phyloP scores from a whole-genome alignment of 805 yeast genomes.

The Metschnikowia corniflorae region DNA sequence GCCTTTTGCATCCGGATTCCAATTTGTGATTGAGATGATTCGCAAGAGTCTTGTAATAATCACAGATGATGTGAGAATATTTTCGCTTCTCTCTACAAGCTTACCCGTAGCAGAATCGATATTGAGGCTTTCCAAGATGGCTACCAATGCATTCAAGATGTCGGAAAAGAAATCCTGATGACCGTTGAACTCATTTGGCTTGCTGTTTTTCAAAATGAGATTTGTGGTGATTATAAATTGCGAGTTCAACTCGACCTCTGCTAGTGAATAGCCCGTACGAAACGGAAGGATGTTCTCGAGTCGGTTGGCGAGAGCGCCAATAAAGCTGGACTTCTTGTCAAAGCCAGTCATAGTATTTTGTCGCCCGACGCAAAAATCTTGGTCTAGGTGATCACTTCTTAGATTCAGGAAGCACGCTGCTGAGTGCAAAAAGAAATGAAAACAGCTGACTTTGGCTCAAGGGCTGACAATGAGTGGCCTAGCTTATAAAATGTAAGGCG shows the following conservation, averaged over 20 bases:
- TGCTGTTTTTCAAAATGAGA: constrained; percentile 22
- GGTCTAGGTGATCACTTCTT: too few relatives aligned
- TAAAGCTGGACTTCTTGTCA: constrained; percentile 13
- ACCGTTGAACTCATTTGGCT: constrained; percentile 15
- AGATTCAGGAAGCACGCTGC: too few relatives aligned
- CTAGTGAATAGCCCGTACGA: constrained; percentile 35
- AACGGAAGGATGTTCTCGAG: constrained; percentile 36
- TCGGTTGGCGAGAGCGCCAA: constrained; percentile 18
- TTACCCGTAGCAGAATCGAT: constrained; percentile 15
- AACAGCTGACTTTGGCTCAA: too few relatives aligned
- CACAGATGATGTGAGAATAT: constrained; percentile 29
- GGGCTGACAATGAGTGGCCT: too few relatives aligned
- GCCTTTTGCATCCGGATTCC: constrained; percentile 21
- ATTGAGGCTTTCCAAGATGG: constrained; percentile 19
- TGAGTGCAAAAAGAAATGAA: too few relatives aligned
- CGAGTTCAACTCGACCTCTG: constrained; percentile 40
- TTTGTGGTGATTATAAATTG: constrained; percentile 33
- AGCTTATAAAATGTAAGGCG: too few relatives aligned
- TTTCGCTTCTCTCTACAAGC: constrained; percentile 29
- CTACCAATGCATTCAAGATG: constrained; percentile 24
- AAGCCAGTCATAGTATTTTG: constrained; percentile 5
- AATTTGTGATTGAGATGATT: constrained; percentile 25
- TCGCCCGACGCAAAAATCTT: too few relatives aligned
- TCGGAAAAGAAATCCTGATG: constrained; percentile 13
- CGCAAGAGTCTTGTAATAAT: constrained; percentile 31